Evolutionary conservation across 495 filamentous ascomycete genomes (phyloP).

Genomic region (Friedmanniomyces endolithicus): DNA sequence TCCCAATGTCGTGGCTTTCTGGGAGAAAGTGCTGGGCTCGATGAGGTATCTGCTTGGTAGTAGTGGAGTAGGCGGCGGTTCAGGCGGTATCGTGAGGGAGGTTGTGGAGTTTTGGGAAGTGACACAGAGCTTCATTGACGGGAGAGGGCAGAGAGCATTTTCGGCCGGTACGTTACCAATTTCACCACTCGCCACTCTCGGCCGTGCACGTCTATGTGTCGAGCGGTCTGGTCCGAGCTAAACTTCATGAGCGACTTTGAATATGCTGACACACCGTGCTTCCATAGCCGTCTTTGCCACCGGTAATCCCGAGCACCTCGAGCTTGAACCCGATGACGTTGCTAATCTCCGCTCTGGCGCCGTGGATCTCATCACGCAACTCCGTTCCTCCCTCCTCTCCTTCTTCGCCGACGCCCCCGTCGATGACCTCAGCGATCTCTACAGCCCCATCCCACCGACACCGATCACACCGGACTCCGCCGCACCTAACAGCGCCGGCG

Average conservation of each 20-base stretch:
- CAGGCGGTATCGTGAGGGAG: constrained; percentile 65
- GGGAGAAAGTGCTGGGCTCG: constrained; percentile 55
- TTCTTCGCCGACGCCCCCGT: constrained; percentile 85
- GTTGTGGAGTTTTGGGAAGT: constrained; percentile 93
- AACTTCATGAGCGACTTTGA: no score
- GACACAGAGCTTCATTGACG: constrained; percentile 78
- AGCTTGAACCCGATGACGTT: constrained; percentile 58
- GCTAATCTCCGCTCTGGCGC: constrained; percentile 63
- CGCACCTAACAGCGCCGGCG: constrained; percentile 11
- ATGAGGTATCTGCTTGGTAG: not conserved
- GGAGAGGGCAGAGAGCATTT: constrained; percentile 68
- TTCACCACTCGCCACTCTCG: constrained; percentile 52
- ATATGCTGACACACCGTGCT: constrained; percentile 30
- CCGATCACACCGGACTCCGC: constrained; percentile 51
- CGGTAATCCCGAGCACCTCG: constrained; percentile 66
- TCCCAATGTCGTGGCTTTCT: constrained; percentile 68
- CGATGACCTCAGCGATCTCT: constrained; percentile 76
- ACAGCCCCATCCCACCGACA: constrained; percentile 62
- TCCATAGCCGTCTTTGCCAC: constrained; percentile 35
- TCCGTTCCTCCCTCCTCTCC: constrained; percentile 61
- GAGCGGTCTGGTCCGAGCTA: no score
- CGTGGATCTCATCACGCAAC: constrained; percentile 64
- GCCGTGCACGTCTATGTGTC: no score
- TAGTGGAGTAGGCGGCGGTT: not conserved
- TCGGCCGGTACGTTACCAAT: constrained; percentile 31